These are phyloP conservation scores for Fragilariopsis cylindrus DNA, from an alignment of 108 stramenopile genomes.

Conservation along the genomic window DNA sequence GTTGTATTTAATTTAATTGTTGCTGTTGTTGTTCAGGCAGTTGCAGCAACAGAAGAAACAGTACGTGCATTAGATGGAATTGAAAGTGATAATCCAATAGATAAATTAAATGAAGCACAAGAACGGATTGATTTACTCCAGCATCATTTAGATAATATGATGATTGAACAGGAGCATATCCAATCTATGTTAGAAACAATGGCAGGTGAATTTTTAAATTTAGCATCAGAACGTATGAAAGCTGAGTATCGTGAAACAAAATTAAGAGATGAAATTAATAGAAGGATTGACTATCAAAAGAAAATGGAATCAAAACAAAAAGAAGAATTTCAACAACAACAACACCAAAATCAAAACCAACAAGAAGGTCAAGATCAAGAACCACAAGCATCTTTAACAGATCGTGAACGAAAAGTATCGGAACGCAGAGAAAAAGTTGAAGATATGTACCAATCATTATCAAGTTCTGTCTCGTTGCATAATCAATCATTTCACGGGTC, in stretches of 20 bases:
- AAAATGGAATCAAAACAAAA: conserved; percentile 12
- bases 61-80: conserved; percentile 33
- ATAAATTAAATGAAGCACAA: conserved; percentile 35
- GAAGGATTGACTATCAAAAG: conserved; percentile 18
- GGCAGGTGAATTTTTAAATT: conserved; percentile 30
- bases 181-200: conserved; percentile 40
- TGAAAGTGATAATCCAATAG: conserved; percentile 19
- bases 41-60: conserved; percentile 41
- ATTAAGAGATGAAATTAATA: conserved; percentile 27
- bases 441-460: too few species aligned
- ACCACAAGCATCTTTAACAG: too few species aligned
- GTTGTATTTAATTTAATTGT: conserved; percentile 78
- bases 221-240: conserved; percentile 39
- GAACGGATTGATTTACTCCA: conserved; percentile 35
- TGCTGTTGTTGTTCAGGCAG: conserved; percentile 77
- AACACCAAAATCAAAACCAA: too few species aligned
- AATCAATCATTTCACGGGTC: too few species aligned
- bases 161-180: conserved; percentile 38
- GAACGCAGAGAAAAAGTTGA: too few species aligned
- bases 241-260: conserved; percentile 23
- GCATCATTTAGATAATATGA: conserved; percentile 35
- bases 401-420: too few species aligned
- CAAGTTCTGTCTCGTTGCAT: too few species aligned
- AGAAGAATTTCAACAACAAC: too few species aligned
- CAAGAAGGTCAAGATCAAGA: too few species aligned